These are phyloP conservation scores for Xylaria cubensis DNA, from an alignment of 495 filamentous ascomycete species.

Conservation along the genomic window DNA sequence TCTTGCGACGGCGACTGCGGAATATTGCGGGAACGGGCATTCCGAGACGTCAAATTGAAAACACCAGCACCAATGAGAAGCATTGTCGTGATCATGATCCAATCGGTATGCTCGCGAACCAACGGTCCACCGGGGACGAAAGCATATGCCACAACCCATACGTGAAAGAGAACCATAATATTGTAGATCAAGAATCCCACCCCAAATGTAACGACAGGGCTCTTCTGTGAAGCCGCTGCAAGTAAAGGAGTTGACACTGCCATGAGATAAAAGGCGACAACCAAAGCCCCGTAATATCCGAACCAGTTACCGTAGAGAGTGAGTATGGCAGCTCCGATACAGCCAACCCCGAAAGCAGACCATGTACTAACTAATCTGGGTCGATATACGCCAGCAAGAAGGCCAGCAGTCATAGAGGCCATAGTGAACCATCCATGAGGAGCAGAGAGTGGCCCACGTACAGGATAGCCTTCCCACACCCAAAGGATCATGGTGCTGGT, in stretches of 20 bases:
- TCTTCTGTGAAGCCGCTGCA: conserved; percentile 73
- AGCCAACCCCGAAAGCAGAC: conserved; percentile 80
- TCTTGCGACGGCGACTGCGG: conserved; percentile 26
- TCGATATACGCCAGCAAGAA: conserved; percentile 77
- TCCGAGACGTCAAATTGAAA: conserved; percentile 68
- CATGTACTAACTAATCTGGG: conserved; percentile 75
- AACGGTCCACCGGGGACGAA: conserved; percentile 98
- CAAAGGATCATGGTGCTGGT: conserved; percentile 99
- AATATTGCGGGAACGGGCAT: conserved; percentile 36
- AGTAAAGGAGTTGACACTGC: conserved; percentile 82
- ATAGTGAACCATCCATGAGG: conserved; percentile 88
- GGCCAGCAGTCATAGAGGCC: conserved; percentile 81
- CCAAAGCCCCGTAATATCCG: conserved; percentile 86
- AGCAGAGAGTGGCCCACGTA: conserved; percentile 85
- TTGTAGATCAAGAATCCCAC: conserved; percentile 90
- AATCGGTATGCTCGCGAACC: conserved; percentile 93
- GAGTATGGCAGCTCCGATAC: conserved; percentile 78
- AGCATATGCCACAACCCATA: conserved; percentile 98
- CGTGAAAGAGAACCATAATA: conserved; percentile 88
- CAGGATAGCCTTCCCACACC: conserved; percentile 98
- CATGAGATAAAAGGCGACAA: conserved; percentile 79
- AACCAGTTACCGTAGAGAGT: conserved; percentile 83
- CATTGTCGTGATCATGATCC: conserved; percentile 89
- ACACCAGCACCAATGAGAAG: conserved; percentile 84
- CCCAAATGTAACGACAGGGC: conserved; percentile 80